phyloP scores from a whole-genome alignment of 163 green algal genomes.

The Chloromonas sp. region DNA sequence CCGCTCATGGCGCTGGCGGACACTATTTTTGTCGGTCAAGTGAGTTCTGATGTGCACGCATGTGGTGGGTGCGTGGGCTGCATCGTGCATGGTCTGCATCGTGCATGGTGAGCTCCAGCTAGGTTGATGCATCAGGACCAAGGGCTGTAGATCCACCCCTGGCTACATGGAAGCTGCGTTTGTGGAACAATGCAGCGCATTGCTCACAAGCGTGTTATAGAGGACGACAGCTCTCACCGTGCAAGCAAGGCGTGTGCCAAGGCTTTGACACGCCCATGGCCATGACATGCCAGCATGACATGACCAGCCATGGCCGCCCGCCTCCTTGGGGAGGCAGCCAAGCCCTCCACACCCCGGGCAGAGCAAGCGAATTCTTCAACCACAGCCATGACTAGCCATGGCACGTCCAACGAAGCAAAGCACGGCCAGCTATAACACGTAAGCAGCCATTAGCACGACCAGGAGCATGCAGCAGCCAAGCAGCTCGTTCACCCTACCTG shows the following conservation, averaged over 20 bases:
- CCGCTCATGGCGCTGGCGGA: conserved; percentile 75
- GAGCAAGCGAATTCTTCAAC: no score
- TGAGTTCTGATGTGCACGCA: conserved; percentile 6
- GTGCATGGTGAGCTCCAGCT: not conserved
- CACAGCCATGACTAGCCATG: no score
- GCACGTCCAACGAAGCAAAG: no score
- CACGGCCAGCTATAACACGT: no score
- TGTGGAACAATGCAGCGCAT: not conserved
- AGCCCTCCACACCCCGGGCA: no score
- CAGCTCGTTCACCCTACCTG: not conserved
- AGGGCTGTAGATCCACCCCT: not conserved
- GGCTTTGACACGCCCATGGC: no score
- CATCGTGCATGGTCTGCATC: conserved; percentile 1
- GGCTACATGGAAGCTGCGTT: not conserved
- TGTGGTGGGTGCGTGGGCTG: not conserved
- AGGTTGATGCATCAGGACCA: not conserved
- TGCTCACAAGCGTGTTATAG: not conserved
- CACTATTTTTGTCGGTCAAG: conserved; percentile 59
- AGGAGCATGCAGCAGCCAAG: not conserved
- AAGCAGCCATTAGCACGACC: no score
- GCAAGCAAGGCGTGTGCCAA: no score
- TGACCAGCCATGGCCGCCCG: no score
- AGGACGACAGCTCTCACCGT: no score
- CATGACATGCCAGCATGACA: no score
- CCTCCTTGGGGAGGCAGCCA: no score